phyloP scores from a whole-genome alignment of 73 alveolate genomes.

The Durusdinium trenchii region DNA sequence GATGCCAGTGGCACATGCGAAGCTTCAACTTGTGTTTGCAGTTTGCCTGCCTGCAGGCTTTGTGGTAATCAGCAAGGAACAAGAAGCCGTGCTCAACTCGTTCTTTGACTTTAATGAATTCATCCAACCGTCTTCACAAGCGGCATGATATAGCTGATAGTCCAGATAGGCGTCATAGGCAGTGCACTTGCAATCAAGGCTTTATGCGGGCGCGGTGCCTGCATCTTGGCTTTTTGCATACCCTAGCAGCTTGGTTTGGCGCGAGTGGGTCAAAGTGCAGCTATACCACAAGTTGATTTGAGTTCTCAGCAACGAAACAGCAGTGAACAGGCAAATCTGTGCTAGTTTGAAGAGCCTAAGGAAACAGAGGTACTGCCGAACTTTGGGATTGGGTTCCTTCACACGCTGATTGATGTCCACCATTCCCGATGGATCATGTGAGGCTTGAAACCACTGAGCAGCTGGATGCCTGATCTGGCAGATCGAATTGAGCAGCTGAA shows the following conservation, averaged over 20 bases:
- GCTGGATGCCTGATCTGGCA: conserved; percentile 98
- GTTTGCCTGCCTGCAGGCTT: conserved; percentile 96
- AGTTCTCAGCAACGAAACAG: too few relatives aligned
- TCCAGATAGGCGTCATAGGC: too few relatives aligned
- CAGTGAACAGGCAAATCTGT: too few relatives aligned
- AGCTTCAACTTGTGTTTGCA: neutral
- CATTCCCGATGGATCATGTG: too few relatives aligned
- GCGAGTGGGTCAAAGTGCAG: too few relatives aligned
- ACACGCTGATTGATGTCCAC: too few relatives aligned
- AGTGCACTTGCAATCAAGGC: conserved; percentile 30
- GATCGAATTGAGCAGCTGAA: conserved; percentile 99
- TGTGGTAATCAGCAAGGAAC: conserved; percentile 99
- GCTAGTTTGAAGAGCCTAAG: too few relatives aligned
- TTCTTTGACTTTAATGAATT: conserved; percentile 97
- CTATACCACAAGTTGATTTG: too few relatives aligned
- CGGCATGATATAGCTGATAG: too few relatives aligned
- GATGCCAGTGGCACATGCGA: neutral
- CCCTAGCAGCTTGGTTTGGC: conserved; percentile 89
- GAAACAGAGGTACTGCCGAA: too few relatives aligned
- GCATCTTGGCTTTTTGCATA: conserved; percentile 98
- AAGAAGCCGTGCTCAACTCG: conserved; percentile 98
- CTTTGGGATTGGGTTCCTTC: too few relatives aligned
- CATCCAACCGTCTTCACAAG: too few relatives aligned
- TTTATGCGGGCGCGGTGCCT: conserved; percentile 99
- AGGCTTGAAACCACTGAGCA: conserved; percentile 99